Evolutionary conservation across 2,329 filamentous ascomycete species (phyloP), one percentile per base, ranked within the genome.

Genomic region (Ophiocordyceps camponoti-floridani): DNA sequence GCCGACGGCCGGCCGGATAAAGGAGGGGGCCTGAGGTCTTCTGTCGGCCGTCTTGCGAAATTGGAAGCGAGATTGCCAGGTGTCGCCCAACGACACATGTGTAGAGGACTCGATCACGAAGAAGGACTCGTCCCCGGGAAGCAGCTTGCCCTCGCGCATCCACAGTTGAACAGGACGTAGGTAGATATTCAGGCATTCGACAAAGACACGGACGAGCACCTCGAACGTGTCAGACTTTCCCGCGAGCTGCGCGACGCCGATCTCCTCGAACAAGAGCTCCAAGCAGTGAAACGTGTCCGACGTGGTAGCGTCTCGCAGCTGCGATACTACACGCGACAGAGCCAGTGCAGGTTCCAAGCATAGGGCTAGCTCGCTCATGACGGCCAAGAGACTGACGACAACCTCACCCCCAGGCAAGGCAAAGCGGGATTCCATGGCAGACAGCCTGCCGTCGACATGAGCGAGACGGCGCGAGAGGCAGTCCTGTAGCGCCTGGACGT

Each of bases 151-250:
- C 35, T 76, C 72, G 53, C 85, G 78, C 78, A 94, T 89, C 89
- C 89, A 96, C 14, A 70, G 65, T 33, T 79, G 73, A 41, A 95
- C 81, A 0, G 87, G 84, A 37, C 77, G 77, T 35, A 93, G 69
- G 58, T 94, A 96, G 1, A 85, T 77, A 46, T 79, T 75, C 47
- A 95, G 82, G 55, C 85, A 94, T 41, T 82, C 73, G 45, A 91
- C 79, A 56, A 95, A 91, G 4, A 91, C 68, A 0, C 65, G 64
- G 2, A 77, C 76, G 5, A 91, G 65, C 37, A 74, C 77, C 37
- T 65, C 60, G 54, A 84, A 91, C 1, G 73, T 65, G 0, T 58
- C 57, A 2, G 69, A 64, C 45, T 84, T 75, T 1, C 81, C 82
- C 14, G 75, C 72, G 41, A 84, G 68, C 55, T 94, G 87, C 1